These are phyloP conservation scores for Juncus inflexus DNA, from an alignment of 176 grass and related monocot genomes.

Conservation along the genomic window DNA sequence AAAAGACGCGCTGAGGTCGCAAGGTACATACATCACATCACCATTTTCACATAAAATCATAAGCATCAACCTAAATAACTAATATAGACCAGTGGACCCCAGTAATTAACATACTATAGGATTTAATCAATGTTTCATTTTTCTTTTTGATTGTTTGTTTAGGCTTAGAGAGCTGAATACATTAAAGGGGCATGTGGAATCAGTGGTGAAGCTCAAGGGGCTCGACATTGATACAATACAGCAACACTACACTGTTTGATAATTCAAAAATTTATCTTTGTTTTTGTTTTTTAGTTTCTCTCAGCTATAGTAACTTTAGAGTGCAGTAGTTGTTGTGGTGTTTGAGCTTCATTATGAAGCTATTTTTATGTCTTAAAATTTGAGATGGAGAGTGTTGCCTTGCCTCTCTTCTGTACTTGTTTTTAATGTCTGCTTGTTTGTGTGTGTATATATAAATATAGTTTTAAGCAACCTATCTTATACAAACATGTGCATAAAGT, in stretches of 20 bases:
- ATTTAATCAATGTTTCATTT: neutral
- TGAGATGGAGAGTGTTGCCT: too few relatives aligned
- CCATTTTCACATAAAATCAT: neutral
- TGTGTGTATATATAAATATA: too few relatives aligned
- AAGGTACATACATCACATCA: slow-evolving; percentile 33
- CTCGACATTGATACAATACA: slow-evolving; percentile 64
- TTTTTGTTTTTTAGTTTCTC: too few relatives aligned
- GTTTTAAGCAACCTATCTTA: too few relatives aligned
- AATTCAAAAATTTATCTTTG: neutral
- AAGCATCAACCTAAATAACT: neutral
- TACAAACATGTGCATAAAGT: too few relatives aligned
- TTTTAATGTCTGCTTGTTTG: too few relatives aligned
- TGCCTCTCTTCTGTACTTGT: too few relatives aligned
- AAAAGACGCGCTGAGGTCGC: slow-evolving; percentile 89
- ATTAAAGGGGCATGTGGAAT: slow-evolving; percentile 66
- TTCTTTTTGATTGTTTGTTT: neutral
- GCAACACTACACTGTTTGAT: slow-evolving; percentile 70
- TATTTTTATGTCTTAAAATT: too few relatives aligned
- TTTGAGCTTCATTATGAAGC: neutral
- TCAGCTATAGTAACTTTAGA: too few relatives aligned
- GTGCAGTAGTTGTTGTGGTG: neutral
- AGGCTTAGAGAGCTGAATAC: slow-evolving; percentile 72
- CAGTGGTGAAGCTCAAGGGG: slow-evolving; percentile 73
- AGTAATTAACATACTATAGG: neutral
- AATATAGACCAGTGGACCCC: neutral